These are phyloP conservation scores for Leptodontidium sp. DNA, from an alignment of 2,329 filamentous ascomycete genomes.

Conservation along the genomic window DNA sequence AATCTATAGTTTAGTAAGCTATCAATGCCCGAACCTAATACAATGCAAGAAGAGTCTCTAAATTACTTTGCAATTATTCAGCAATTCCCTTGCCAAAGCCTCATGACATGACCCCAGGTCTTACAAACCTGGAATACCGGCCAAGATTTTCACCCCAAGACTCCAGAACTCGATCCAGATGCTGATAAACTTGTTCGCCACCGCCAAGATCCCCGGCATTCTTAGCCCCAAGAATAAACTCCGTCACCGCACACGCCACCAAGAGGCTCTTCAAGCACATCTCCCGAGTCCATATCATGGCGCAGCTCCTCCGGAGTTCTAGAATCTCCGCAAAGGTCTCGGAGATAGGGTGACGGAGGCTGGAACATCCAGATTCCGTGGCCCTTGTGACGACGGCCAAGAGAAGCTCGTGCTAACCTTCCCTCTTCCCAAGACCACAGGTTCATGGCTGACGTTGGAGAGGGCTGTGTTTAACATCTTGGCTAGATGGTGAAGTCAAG, in stretches of 20 bases:
- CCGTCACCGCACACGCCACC: conserved; percentile 6
- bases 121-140: conserved; percentile 8
- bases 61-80: too few relatives aligned
- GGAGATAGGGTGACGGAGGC: neutral
- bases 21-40: neutral
- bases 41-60: neutral
- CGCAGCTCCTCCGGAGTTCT: neutral
- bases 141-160: conserved; percentile 2
- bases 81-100: neutral
- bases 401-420: neutral
- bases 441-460: conserved; percentile 7
- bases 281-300: conserved; percentile 1
- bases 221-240: neutral
- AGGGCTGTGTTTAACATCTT: conserved; percentile 13
- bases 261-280: neutral
- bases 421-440: neutral
- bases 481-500: neutral
- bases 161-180: neutral
- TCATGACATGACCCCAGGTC: conserved; percentile 4
- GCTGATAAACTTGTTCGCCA: neutral
- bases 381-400: conserved; percentile 13
- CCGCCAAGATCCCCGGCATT: neutral
- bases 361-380: neutral
- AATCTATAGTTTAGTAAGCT: neutral
- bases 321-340: neutral